A percentile compares a stretch with the other conserved stretches of the same genome.
phyloP scores from a whole-genome alignment of 2,329 filamentous ascomycete genomes.

The Alternaria incomplexa region DNA sequence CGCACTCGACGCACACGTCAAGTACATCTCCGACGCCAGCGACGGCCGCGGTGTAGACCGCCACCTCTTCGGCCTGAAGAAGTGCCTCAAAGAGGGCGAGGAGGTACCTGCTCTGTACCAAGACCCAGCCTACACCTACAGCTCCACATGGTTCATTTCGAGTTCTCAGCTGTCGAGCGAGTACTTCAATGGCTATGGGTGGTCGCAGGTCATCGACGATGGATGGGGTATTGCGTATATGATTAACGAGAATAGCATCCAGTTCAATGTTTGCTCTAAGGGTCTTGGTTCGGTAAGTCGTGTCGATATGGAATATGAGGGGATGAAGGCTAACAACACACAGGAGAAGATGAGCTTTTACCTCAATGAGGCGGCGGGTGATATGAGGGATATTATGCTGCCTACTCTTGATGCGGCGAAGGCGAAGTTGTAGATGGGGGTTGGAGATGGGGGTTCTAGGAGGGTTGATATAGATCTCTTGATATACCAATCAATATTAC shows the following conservation, averaged over 20 bases:
- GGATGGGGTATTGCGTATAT: constrained; percentile 99
- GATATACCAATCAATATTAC: not conserved
- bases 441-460: not conserved
- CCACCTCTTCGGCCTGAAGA: constrained; percentile 97
- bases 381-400: constrained; percentile 85
- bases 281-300: constrained; percentile 71
- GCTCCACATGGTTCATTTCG: constrained; percentile 85
- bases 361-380: constrained; percentile 88
- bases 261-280: constrained; percentile 98
- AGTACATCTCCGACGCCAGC: constrained; percentile 88
- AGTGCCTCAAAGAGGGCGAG: constrained; percentile 80
- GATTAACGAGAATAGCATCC: constrained; percentile 99
- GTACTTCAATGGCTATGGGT: constrained; percentile 99
- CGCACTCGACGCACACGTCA: constrained; percentile 80
- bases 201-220: constrained; percentile 95
- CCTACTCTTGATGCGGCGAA: constrained; percentile 80
- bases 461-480: not conserved
- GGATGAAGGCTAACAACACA: constrained; percentile 17
- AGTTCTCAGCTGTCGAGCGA: constrained; percentile 91
- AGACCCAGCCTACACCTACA: constrained; percentile 86
- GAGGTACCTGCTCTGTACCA: constrained; percentile 81
- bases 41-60: constrained; percentile 95
- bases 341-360: constrained; percentile 90
- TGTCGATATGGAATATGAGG: not conserved
- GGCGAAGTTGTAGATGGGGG: constrained; percentile 74